Evolutionary conservation across 2,329 filamentous ascomycete genomes (phyloP), one percentile per base, ranked within the genome.

Genomic region (Pseudocercospora pini-densiflorae): DNA sequence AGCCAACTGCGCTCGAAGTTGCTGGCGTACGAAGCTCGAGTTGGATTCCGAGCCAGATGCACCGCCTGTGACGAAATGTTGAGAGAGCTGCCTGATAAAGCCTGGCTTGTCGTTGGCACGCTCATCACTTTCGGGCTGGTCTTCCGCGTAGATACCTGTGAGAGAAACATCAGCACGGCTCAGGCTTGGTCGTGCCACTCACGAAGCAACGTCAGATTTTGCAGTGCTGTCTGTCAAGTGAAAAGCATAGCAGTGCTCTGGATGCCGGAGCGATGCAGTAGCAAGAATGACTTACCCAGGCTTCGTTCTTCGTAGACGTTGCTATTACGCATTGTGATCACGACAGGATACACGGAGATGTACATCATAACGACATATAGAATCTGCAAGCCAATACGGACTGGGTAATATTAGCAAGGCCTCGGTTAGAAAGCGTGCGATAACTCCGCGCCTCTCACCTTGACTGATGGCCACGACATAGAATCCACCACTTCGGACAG

Each of bases 341-440:
- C 86, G 33, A 89, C 85, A 0, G 88, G 87, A 65, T 87, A 88
- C 3, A 86, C 83, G 5, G 84, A 84, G 55, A 89, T 88, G 75
- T 89, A 89, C 87, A 90, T 89, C 87, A 89, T 89, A 53, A 87
- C 81, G 0, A 89, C 79, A 64, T 88, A 85, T 36, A 87, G 82
- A 40, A 89, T 82, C 65, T 88, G 87, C 0, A 88, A 81, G 2
- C 81, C 83, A 5, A 87, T 85, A 43, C 83, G 85, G 1, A 88
- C 79, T 0, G 74, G 75, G 3, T 84, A 75, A 19, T 55, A n/a
- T 53, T 27, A 36, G 45, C 53, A 23, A 61, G 66, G 62, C 10
- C 24, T 7, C n/a, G 10, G 2, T 51, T 7, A 2, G 12, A 51
- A 12, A 5, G 33, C 12, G 12, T 14, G 40, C 16, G 16, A 43